Percentiles rank a stretch among this genome's conserved stretches.
Conservation (phyloP, 1,284 basidiomycete species). For the Trichosporon ovoides region DNA sequence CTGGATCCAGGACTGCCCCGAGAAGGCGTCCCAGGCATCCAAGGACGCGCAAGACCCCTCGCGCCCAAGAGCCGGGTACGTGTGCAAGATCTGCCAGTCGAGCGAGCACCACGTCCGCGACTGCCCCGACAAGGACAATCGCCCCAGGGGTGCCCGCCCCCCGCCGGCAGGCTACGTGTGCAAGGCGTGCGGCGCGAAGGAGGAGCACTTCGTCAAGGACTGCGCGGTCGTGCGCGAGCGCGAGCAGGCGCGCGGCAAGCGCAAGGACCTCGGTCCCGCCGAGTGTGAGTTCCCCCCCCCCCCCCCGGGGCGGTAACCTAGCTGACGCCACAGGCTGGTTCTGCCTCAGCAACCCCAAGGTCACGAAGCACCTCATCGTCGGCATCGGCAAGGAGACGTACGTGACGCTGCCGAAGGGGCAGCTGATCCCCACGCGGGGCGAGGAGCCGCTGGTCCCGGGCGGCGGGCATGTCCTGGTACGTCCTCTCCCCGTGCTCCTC, state of each 20-base stretch:
- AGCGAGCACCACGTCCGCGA: constrained; percentile 78
- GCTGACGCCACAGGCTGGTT: constrained; percentile 67
- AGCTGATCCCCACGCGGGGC: constrained; percentile 67
- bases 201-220: constrained; percentile 71
- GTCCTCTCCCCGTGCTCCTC: no score
- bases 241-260: constrained; percentile 44
- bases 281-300: constrained; percentile 55
- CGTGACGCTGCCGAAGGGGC: constrained; percentile 85
- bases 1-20: constrained; percentile 47
- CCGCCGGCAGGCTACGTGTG: constrained; percentile 69
- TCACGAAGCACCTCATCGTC: constrained; percentile 87
- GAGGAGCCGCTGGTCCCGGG: constrained; percentile 64
- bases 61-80: constrained; percentile 38
- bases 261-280: constrained; percentile 56
- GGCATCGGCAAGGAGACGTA: constrained; percentile 89
- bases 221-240: constrained; percentile 63
- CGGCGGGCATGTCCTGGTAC: constrained; percentile 77
- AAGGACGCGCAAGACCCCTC: constrained; percentile 20
- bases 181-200: constrained; percentile 75
- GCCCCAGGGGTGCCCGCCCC: constrained; percentile 56
- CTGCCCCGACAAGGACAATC: constrained; percentile 70
- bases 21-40: no score
- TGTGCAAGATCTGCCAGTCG: constrained; percentile 49
- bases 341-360: constrained; percentile 84
- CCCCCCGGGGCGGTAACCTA: neutral